phyloP scores from a whole-genome alignment of 2,329 filamentous ascomycete species.

The Epichloe scottii region DNA sequence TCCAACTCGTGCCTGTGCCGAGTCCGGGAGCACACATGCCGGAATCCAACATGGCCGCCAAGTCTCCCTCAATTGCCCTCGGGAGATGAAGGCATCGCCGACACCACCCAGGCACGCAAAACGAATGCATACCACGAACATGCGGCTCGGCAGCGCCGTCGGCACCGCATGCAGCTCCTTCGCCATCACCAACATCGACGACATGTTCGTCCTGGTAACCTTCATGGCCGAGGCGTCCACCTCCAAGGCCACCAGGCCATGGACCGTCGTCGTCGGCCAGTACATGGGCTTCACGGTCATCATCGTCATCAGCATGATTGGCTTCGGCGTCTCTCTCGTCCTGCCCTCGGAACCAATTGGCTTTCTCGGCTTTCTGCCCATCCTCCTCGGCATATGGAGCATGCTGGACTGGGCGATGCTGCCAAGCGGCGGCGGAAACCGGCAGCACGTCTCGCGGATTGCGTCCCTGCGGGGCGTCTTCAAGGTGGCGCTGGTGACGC shows the following conservation, averaged over 20 bases:
- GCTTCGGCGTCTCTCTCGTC: slow-evolving; percentile 18
- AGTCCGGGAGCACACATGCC: no score
- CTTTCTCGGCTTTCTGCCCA: slow-evolving; percentile 21
- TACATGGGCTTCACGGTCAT: slow-evolving; percentile 23
- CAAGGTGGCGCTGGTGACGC: slow-evolving; percentile 19
- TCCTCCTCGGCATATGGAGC: slow-evolving; percentile 20
- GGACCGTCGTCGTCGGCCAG: slow-evolving; percentile 14
- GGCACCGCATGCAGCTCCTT: slow-evolving; percentile 17
- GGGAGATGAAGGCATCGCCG: no score
- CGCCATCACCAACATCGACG: slow-evolving; percentile 22
- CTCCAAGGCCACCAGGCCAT: slow-evolving; percentile 11
- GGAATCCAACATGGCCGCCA: no score
- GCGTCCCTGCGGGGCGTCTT: slow-evolving; percentile 11
- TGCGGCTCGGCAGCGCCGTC: slow-evolving; percentile 13
- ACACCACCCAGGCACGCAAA: neutral
- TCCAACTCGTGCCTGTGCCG: no score
- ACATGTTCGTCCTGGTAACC: slow-evolving; percentile 25
- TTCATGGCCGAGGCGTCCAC: slow-evolving; percentile 22
- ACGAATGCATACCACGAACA: neutral
- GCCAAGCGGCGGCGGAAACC: no score
- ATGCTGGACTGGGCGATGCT: slow-evolving; percentile 9
- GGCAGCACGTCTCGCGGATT: slow-evolving; percentile 2
- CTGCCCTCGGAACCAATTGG: slow-evolving; percentile 22
- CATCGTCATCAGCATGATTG: slow-evolving; percentile 22
- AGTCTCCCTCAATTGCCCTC: no score